A percentile compares a stretch with the other conserved stretches of the same genome.
These are phyloP conservation scores for Cyberlindnera xishuangbannaensis DNA, from an alignment of 805 yeast species.

Conservation along the genomic window DNA sequence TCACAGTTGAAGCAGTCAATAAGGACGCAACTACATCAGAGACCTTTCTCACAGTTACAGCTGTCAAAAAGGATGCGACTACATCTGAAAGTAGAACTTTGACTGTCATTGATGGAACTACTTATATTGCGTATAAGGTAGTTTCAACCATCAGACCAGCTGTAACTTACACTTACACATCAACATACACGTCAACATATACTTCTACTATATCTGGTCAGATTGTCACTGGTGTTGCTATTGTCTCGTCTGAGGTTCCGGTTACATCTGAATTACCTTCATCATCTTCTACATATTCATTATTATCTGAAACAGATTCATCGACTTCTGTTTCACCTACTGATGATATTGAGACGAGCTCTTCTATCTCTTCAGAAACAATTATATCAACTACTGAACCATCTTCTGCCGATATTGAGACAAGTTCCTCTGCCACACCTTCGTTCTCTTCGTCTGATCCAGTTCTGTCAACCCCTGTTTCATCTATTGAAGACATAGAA, in stretches of 20 bases:
- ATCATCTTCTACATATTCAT: no score
- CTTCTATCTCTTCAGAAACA: conserved; percentile 3
- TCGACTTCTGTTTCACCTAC: conserved; percentile 4
- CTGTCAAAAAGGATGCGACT: conserved; percentile 5
- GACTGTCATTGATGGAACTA: conserved; percentile 19
- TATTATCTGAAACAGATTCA: no score
- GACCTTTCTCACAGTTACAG: not conserved
- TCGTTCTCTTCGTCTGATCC: conserved; percentile 4
- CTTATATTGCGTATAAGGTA: conserved; percentile 21
- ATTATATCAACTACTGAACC: not conserved
- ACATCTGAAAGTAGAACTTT: conserved; percentile 9
- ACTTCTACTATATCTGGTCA: conserved; percentile 17
- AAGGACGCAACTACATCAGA: conserved; percentile 6
- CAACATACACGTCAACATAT: conserved; percentile 10
- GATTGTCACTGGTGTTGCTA: conserved; percentile 13
- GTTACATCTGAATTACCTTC: no score
- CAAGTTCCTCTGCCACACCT: conserved; percentile 2
- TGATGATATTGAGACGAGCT: conserved; percentile 3
- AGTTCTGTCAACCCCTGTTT: not conserved
- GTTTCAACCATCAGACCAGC: conserved; percentile 24
- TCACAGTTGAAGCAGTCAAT: conserved; percentile 1
- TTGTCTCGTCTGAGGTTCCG: conserved; percentile 9
- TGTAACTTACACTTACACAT: conserved; percentile 18
- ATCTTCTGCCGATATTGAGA: not conserved
- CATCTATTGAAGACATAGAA: no score